Evolutionary conservation across 83 land plant genomes (phyloP), one percentile per base, ranked within the genome.

Genomic region (Diphasiastrum complanatum): DNA sequence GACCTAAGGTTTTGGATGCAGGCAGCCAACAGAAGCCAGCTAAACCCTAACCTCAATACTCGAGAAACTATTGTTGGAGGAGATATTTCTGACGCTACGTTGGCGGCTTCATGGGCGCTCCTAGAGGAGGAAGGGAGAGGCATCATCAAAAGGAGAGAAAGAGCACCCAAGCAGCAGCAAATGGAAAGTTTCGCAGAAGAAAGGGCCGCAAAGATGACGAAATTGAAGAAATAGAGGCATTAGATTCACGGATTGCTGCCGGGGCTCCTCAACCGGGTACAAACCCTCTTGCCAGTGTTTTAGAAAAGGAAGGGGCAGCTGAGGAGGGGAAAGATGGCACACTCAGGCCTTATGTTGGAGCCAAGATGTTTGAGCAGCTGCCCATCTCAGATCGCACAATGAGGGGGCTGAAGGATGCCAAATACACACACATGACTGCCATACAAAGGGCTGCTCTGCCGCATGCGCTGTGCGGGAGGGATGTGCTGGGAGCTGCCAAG

Each of bases 401-500:
- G 58, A 68, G 76, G 28, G 92, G 89, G 18, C 63, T 95, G 49
- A 31, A 26, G 28, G 66, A 80, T 0, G 59, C 66, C 2, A 73
- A 76, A 64, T 95, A 56, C 38, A 60, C 33, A 14, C 64, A 62
- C 43, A 83, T 95, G 96, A 95, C 89, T 22, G 86, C 81, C 10
- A 84, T 95, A 14, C 99, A 95, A 70, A 75, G 92, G 11, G 99
- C 99, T 11, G 67, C 96, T 0, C 47, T 95, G 46, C 96, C 99
- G 0, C 99, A 95, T 41, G 60, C 92, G 4, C 72, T 95, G 3
- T 95, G 96, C 25, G 99, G 89, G 0, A 53, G 88, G 1, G 99
- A 95, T 53, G 78, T 95, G 57, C 85, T 89, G 5, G 99, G 99
- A 2, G 96, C 99, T 0, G 99, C 99, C 1, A 95, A 86, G 73